These are phyloP conservation scores for Pyricularia grisea DNA, from an alignment of 2,329 filamentous ascomycete genomes.

Conservation along the genomic window DNA sequence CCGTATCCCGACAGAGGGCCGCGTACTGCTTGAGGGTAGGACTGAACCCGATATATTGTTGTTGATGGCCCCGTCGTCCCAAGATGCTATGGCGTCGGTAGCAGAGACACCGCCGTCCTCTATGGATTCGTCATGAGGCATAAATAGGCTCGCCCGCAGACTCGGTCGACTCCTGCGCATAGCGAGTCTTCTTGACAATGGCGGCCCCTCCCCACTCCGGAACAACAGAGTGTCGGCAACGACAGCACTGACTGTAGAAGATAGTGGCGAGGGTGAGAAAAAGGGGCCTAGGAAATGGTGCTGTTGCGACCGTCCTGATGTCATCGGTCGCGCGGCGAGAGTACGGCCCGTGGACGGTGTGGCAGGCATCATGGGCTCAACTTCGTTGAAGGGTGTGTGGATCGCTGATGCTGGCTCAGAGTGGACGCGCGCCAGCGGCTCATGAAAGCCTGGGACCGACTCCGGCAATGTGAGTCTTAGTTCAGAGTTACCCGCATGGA, in stretches of 20 bases:
- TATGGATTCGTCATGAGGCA: constrained; percentile 33
- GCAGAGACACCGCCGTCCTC: neutral
- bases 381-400: constrained; percentile 8
- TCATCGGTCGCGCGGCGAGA: constrained; percentile 1
- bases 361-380: neutral
- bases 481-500: neutral
- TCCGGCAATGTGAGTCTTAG: neutral
- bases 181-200: constrained; percentile 31
- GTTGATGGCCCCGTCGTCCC: neutral
- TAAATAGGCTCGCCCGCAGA: constrained; percentile 45
- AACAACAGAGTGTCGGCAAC: constrained; percentile 44
- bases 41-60: neutral
- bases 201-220: constrained; percentile 23
- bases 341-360: neutral
- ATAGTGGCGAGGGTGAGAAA: constrained; percentile 50
- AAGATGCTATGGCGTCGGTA: neutral
- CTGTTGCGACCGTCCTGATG: constrained; percentile 19
- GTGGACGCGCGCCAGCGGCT: neutral
- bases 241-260: constrained; percentile 48
- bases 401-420: constrained; percentile 16
- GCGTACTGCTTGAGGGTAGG: neutral
- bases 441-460: neutral
- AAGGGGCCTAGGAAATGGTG: constrained; percentile 36
- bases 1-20: constrained; percentile 5
- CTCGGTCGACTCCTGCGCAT: constrained; percentile 37